These are phyloP conservation scores for Venturia aucupariae DNA, from an alignment of 2,329 filamentous ascomycete genomes.

Conservation along the genomic window DNA sequence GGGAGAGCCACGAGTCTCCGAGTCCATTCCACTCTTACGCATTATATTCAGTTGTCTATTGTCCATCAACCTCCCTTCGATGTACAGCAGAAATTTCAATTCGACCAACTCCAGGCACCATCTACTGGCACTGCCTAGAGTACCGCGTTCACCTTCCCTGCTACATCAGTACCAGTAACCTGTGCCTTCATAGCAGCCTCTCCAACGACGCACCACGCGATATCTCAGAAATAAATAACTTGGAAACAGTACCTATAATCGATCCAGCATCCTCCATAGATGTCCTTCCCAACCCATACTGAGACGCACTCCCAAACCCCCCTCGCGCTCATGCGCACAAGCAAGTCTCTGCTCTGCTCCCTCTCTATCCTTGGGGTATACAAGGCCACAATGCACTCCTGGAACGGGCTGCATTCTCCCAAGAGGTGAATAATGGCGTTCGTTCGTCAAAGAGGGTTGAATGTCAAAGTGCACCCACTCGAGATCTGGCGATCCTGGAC, in stretches of 20 bases:
- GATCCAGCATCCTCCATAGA: slow-evolving; percentile 23
- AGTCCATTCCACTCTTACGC: no score
- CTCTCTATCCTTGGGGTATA: slow-evolving; percentile 30
- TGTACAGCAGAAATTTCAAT: no score
- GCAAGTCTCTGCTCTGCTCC: slow-evolving; percentile 17
- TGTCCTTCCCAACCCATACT: slow-evolving; percentile 34
- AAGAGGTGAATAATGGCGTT: slow-evolving; percentile 29
- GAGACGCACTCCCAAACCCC: slow-evolving; percentile 33
- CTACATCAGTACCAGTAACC: no score
- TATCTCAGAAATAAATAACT: slow-evolving; percentile 10
- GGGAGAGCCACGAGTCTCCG: no score
- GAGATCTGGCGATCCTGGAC: background rate
- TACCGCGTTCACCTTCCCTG: background rate
- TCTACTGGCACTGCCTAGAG: background rate
- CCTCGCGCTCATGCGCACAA: background rate
- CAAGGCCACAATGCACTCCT: slow-evolving; percentile 26
- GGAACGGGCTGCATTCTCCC: slow-evolving; percentile 25
- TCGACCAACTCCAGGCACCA: no score
- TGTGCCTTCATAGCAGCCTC: background rate
- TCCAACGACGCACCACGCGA: background rate
- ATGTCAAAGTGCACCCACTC: background rate
- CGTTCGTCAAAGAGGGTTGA: slow-evolving; percentile 20
- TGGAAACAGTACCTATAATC: slow-evolving; percentile 17
- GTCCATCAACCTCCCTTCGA: no score
- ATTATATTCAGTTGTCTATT: no score